Percentiles rank a stretch among this genome's conserved stretches.
These are phyloP conservation scores for Trichosanthes cucumerina DNA, from an alignment of 306 rosid species.

Conservation along the genomic window DNA sequence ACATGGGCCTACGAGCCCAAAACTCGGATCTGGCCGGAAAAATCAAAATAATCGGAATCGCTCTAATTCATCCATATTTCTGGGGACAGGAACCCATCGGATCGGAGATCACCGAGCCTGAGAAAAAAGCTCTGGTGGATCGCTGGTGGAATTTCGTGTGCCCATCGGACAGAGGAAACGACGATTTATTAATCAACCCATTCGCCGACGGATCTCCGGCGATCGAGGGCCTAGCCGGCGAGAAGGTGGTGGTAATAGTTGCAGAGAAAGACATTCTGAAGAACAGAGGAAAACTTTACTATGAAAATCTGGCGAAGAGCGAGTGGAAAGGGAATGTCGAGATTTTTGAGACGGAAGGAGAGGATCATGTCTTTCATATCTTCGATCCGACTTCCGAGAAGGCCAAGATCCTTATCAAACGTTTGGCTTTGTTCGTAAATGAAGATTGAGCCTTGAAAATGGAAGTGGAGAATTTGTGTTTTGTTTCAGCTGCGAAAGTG, in stretches of 20 bases:
- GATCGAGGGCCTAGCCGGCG: conserved; percentile 34
- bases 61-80: conserved; percentile 63
- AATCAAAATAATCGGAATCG: conserved; percentile 36
- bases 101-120: conserved; percentile 30
- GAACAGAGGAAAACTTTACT: conserved; percentile 70
- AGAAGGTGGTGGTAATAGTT: conserved; percentile 36
- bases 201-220: conserved; percentile 53
- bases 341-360: conserved; percentile 13
- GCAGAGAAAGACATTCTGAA: conserved; percentile 59
- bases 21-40: conserved; percentile 3
- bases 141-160: conserved; percentile 77
- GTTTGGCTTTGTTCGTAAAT: background rate
- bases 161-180: conserved; percentile 53
- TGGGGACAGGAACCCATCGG: conserved; percentile 75
- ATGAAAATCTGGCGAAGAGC: conserved; percentile 37
- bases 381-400: background rate
- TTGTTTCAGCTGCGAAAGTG: too few species aligned
- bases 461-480: too few species aligned
- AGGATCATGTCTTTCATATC: conserved; percentile 10
- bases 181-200: conserved; percentile 66
- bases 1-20: conserved; percentile 27
- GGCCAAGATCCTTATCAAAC: background rate
- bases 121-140: conserved; percentile 55
- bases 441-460: background rate
- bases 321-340: conserved; percentile 49